A percentile compares a stretch with the other conserved stretches of the same genome.
Conservation (phyloP, 257 asterid genomes). For the Solanum virginianum region DNA sequence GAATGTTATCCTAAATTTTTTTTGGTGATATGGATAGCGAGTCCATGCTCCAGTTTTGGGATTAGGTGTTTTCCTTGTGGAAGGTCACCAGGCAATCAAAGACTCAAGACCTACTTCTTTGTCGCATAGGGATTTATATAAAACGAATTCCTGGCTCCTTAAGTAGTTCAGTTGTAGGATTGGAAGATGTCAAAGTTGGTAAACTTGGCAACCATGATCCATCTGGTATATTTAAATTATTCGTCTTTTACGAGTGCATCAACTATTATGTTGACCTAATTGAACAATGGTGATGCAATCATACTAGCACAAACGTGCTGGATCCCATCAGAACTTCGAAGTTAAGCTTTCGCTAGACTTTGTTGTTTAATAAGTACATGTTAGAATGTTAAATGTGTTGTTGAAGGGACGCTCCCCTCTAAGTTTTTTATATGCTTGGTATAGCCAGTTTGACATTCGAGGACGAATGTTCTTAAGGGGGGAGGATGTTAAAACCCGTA, state of each 20-base stretch:
- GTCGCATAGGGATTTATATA: constrained; percentile 82
- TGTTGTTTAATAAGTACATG: too few species aligned
- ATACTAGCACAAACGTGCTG: too few species aligned
- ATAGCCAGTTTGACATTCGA: too few species aligned
- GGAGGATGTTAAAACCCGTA: too few species aligned
- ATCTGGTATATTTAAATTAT: constrained; percentile 11
- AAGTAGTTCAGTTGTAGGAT: constrained; percentile 23
- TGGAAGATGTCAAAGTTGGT: constrained; percentile 4
- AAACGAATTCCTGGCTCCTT: constrained; percentile 37
- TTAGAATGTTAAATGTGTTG: too few species aligned
- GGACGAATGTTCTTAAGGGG: too few species aligned
- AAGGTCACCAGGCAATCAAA: constrained; percentile 66
- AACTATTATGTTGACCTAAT: constrained; percentile 53
- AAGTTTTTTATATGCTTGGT: too few species aligned
- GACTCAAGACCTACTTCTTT: constrained; percentile 54
- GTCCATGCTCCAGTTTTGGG: constrained; percentile 60
- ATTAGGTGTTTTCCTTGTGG: constrained; percentile 52
- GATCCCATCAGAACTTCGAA: too few species aligned
- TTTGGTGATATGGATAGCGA: constrained; percentile 38
- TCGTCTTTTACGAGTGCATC: constrained; percentile 32
- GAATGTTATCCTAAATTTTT: constrained; percentile 21
- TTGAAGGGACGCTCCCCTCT: too few species aligned
- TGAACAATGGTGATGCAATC: too few species aligned
- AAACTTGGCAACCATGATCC: constrained; percentile 6
- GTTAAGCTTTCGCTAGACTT: too few species aligned